Percentiles rank a stretch among this genome's conserved stretches.
Evolutionary conservation across 1,139 yeast genomes (phyloP).

Genomic region (Taiozyma onychis): DNA sequence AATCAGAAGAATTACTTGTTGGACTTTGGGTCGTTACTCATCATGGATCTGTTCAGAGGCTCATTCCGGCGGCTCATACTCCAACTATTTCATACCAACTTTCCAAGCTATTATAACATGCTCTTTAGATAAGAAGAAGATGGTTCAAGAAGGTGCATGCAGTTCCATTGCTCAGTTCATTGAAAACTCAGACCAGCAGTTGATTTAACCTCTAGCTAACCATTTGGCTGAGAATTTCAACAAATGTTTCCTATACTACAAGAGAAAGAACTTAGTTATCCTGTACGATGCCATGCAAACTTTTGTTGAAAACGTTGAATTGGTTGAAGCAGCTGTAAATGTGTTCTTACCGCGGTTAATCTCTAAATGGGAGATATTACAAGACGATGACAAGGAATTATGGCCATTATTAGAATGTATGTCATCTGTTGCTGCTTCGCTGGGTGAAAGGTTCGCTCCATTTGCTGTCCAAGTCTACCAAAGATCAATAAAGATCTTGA

Average conservation of each 20-base stretch:
- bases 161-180: constrained; percentile 79
- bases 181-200: constrained; percentile 62
- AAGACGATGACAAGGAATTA: constrained; percentile 74
- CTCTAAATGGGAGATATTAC: constrained; percentile 66
- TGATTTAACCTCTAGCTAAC: constrained; percentile 46
- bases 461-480: constrained; percentile 87
- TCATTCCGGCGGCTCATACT: constrained; percentile 52
- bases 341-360: constrained; percentile 75
- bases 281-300: constrained; percentile 93
- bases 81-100: constrained; percentile 70
- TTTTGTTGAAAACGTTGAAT: constrained; percentile 66
- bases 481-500: constrained; percentile 66
- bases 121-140: constrained; percentile 77
- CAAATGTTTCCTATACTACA: constrained; percentile 70
- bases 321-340: constrained; percentile 52
- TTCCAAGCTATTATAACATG: constrained; percentile 70
- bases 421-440: constrained; percentile 83
- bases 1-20: constrained; percentile 88
- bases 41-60: constrained; percentile 75
- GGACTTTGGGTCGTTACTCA: constrained; percentile 88
- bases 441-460: constrained; percentile 82
- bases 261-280: constrained; percentile 73
- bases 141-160: constrained; percentile 93
- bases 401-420: constrained; percentile 94
- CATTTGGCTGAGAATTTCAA: constrained; percentile 67